These are phyloP conservation scores for Teunomyces gatunensis DNA, from an alignment of 805 yeast genomes.

Conservation along the genomic window DNA sequence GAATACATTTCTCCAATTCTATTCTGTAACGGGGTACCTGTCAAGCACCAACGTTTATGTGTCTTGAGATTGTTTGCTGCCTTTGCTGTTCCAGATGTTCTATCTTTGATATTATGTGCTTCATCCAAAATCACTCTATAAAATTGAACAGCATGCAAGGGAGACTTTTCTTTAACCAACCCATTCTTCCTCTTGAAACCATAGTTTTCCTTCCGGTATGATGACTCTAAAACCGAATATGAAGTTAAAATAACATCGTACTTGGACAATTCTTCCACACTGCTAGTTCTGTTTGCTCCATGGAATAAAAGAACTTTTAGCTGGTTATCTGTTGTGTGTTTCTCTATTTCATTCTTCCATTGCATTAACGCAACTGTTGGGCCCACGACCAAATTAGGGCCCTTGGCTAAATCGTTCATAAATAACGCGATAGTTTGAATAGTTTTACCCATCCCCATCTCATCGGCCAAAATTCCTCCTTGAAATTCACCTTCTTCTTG, in stretches of 20 bases:
- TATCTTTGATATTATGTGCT: slow-evolving; percentile 95
- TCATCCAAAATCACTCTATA: slow-evolving; percentile 91
- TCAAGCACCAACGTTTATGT: slow-evolving; percentile 81
- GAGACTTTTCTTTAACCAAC: slow-evolving; percentile 68
- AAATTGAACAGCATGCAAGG: slow-evolving; percentile 70
- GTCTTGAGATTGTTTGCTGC: slow-evolving; percentile 79
- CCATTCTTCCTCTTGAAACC: slow-evolving; percentile 80
- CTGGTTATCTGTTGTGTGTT: slow-evolving; percentile 66
- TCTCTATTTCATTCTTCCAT: slow-evolving; percentile 91
- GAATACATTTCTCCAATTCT: slow-evolving; percentile 97
- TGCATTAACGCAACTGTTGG: slow-evolving; percentile 99
- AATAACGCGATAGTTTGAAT: slow-evolving; percentile 91
- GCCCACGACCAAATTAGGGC: slow-evolving; percentile 87
- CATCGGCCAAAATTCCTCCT: slow-evolving; percentile 96
- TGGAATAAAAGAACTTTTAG: slow-evolving; percentile 74
- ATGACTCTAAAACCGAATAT: slow-evolving; percentile 88
- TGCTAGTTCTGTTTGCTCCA: slow-evolving; percentile 74
- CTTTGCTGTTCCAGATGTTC: slow-evolving; percentile 89
- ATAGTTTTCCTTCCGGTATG: slow-evolving; percentile 72
- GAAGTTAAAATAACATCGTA: slow-evolving; percentile 88
- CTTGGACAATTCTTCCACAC: slow-evolving; percentile 52
- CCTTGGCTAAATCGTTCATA: slow-evolving; percentile 60
- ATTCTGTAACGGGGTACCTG: slow-evolving; percentile 96
- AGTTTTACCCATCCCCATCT: slow-evolving; percentile 99
- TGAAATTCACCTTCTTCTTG: slow-evolving; percentile 78